Evolutionary conservation across 2,329 filamentous ascomycete genomes (phyloP), one percentile per base, ranked within the genome.

Genomic region (Elsinoe necatrix): DNA sequence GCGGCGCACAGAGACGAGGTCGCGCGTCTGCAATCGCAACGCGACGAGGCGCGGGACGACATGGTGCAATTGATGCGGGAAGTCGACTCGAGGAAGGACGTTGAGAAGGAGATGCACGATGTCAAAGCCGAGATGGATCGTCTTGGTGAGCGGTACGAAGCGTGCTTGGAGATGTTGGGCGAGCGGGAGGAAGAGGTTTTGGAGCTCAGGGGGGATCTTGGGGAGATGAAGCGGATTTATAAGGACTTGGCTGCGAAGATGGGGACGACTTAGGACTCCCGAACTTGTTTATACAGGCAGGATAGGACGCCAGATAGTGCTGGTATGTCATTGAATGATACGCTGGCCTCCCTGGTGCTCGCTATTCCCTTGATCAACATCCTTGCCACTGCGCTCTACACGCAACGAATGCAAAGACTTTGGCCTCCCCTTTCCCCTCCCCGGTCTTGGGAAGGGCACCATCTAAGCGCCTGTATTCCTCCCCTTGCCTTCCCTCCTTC

Each of bases 171-270:
- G 74, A 85, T 97, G 83, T 74, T 98, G 57, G 93, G 93, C 1
- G 93, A 98, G 80, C 95, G 95, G 80, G 95, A 89, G 70, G 93
- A 98, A 76, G 76, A 86, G 66, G 91, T 95, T 1, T 90, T 95
- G 67, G 93, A 98, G 76, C 75, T 98, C 63, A 83, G 80, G 70
- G 85, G 87, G 11, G 93, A 97, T 76, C 87, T 98, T 55, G 78
- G 84, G 62, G 93, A 98, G 75, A 79, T 98, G 69, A 98, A 98
- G 77, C 86, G 85, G 67, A 95, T 98, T 80, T 97, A 97, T 75
- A 83, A 89, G 62, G 92, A 97, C 68, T 73, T 98, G 69, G 87
- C 95, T 50, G 88, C 95, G 60, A 59, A 61, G 54, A 70, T 69
- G 57, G 61, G 67, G 25, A 63, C 62, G 20, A 41, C 55, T 60